Base-by-base conservation (phyloP, 371 early-diverging fungal genomes). In the Encephalitozoon hellem region DNA sequence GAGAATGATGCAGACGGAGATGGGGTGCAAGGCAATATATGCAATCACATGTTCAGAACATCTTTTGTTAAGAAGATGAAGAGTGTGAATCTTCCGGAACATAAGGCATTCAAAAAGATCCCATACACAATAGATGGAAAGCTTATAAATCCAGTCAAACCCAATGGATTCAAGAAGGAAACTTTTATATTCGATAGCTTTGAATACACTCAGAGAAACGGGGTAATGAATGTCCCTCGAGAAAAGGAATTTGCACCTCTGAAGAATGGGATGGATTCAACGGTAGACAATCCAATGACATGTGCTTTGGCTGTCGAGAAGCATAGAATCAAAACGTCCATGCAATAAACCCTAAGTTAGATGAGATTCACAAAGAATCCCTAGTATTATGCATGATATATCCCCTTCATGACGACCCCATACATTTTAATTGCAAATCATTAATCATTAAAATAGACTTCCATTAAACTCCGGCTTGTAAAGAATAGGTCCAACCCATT, bases 171-270 rank as follows among this genome's bases (percentile, higher is more conserved):
- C 28, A 85, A 85, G 67, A 65, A 70, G 42, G 85, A 85, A 63
- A 72, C 55, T 18, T 85, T 85, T 71, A 83, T 85, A 28, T 85
- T 85, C 78, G 85, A 85, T 71, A 73, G 73, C 23, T 83, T 85
- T 66, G 66, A 72, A 41, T 77, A 74, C 41, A 63, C 83, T 4
- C 26, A 71, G 4, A 74, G 59, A 21, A 77, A 77, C 68, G 77
- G 65, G 0, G 74, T 83, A 4, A 76, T 85, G 38, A 67, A 28
- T 45, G 82, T 82, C 25, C 77, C 80, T 18, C 77, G 80, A 43
- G 38, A 67, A 18, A 26, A 75, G 5, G 82, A 82, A 45, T 82
- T 80, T 45, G 21, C 72, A 0, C 82, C 82, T 9, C 47, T 82
- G 30, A 82, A 82, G 65, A 82, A 82, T 69, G 65, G 69, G 15